Evolutionary conservation across 2,329 filamentous ascomycete genomes (phyloP).

Genomic region (Capronia epimyces): DNA sequence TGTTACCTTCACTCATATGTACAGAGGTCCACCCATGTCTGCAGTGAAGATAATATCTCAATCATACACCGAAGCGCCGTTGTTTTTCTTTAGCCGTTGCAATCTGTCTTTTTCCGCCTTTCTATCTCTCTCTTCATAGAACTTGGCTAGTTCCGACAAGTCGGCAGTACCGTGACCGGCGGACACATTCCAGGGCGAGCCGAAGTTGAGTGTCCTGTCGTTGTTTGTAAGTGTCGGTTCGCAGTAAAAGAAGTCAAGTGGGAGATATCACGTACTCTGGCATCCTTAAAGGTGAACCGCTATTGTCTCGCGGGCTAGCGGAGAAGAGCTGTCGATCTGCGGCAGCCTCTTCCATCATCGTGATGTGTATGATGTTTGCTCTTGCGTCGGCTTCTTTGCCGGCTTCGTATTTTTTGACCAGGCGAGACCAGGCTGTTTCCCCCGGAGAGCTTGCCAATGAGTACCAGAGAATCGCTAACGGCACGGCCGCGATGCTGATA

Average conservation of each 20-base stretch:
- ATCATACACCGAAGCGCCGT: conserved; percentile 42
- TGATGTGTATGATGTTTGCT: conserved; percentile 56
- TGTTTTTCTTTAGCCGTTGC: conserved; percentile 39
- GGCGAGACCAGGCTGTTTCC: conserved; percentile 20
- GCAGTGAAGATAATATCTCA: conserved; percentile 27
- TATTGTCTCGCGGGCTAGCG: conserved; percentile 38
- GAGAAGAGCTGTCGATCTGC: conserved; percentile 58
- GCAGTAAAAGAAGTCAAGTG: conserved; percentile 17
- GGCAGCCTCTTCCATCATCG: conserved; percentile 58
- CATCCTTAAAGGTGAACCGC: conserved; percentile 52
- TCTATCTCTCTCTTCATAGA: conserved; percentile 56
- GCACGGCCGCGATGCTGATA: conserved; percentile 41
- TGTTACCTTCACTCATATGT: conserved; percentile 13
- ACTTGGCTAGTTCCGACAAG: conserved; percentile 55
- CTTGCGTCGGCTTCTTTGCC: conserved; percentile 50
- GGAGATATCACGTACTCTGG: conserved; percentile 53
- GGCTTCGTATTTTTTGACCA: conserved; percentile 25
- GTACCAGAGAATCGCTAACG: conserved; percentile 41
- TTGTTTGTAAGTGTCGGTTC: conserved; percentile 1
- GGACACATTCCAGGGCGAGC: conserved; percentile 59
- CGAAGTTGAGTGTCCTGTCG: conserved; percentile 56
- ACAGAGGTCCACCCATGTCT: conserved; percentile 8
- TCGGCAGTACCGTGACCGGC: conserved; percentile 55
- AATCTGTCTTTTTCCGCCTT: conserved; percentile 55
- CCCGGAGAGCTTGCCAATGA: conserved; percentile 30